These are phyloP conservation scores for Meripilus lineatus DNA, from an alignment of 1,284 basidiomycete species.

Conservation along the genomic window DNA sequence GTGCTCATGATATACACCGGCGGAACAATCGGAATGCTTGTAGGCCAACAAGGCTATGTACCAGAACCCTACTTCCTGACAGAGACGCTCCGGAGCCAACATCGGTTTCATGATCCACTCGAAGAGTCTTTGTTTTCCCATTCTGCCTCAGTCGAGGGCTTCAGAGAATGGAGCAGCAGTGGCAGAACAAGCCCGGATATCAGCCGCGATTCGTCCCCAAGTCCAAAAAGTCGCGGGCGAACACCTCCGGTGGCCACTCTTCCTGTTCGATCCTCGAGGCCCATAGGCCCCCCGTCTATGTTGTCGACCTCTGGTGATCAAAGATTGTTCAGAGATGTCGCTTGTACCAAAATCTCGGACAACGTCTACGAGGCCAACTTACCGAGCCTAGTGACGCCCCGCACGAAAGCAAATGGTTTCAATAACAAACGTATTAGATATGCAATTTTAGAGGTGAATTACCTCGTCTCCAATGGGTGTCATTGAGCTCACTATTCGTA, in stretches of 20 bases:
- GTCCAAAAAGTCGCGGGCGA: conserved; percentile 30
- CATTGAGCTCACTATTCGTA: conserved; percentile 24
- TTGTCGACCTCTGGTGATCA: not conserved
- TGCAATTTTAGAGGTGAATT: conserved; percentile 69
- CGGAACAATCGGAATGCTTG: conserved; percentile 86
- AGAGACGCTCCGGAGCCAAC: conserved; percentile 75
- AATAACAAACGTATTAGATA: conserved; percentile 72
- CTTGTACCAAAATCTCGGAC: conserved; percentile 50
- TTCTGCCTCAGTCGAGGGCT: conserved; percentile 66
- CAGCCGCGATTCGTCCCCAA: conserved; percentile 17
- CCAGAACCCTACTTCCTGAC: conserved; percentile 87
- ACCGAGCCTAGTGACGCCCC: conserved; percentile 73
- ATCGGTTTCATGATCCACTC: conserved; percentile 80
- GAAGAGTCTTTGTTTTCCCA: conserved; percentile 79
- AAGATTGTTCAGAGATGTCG: conserved; percentile 29
- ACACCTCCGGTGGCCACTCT: conserved; percentile 40
- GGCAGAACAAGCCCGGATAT: conserved; percentile 41
- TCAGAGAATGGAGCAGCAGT: conserved; percentile 58
- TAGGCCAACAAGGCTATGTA: conserved; percentile 75
- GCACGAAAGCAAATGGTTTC: conserved; percentile 56
- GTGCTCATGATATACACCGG: conserved; percentile 85
- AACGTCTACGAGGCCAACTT: conserved; percentile 65
- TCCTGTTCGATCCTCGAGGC: conserved; percentile 66
- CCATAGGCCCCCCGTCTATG: conserved; percentile 41
- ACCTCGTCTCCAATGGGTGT: not conserved